Evolutionary conservation across 1,284 basidiomycete genomes (phyloP).

Genomic region (Leccinum variabile): DNA sequence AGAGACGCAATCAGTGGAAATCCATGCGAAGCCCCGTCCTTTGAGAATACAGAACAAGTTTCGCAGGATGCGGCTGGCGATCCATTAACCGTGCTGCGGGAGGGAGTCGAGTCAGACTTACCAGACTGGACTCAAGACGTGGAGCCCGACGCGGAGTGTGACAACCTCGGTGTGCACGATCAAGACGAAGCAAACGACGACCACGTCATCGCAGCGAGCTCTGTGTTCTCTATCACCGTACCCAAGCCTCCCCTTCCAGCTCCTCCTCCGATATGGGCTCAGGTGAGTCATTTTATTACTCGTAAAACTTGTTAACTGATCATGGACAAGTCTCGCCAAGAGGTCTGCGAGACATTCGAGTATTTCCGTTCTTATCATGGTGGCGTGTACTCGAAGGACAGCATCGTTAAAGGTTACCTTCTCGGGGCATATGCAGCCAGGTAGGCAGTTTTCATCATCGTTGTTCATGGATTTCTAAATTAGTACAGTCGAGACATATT

Average conservation of each 20-base stretch:
- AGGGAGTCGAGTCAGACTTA: constrained; percentile 9
- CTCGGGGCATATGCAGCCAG: constrained; percentile 65
- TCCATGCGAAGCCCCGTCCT: constrained; percentile 5
- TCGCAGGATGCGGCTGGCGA: constrained; percentile 22
- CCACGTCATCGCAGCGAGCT: constrained; percentile 1
- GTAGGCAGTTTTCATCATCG: constrained; percentile 39
- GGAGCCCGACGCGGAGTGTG: constrained; percentile 24
- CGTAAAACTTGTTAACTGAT: constrained; percentile 8
- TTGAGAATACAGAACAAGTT: constrained; percentile 18
- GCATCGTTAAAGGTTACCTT: constrained; percentile 68
- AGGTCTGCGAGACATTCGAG: constrained; percentile 73
- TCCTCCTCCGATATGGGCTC: constrained; percentile 54
- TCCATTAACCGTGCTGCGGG: constrained; percentile 8
- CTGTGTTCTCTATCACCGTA: not conserved
- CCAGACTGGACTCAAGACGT: constrained; percentile 28
- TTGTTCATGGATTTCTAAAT: constrained; percentile 9
- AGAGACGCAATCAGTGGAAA: not conserved
- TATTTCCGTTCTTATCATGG: constrained; percentile 77
- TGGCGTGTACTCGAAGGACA: constrained; percentile 68
- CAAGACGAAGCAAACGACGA: constrained; percentile 10
- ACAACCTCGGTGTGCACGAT: constrained; percentile 9
- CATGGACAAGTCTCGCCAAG: constrained; percentile 66
- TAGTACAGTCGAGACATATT: constrained; percentile 63
- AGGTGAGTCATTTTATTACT: constrained; percentile 36
- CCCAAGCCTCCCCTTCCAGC: constrained; percentile 37